Conservation (phyloP, 371 early-diverging fungal genomes). For the Rozella allomycis region DNA sequence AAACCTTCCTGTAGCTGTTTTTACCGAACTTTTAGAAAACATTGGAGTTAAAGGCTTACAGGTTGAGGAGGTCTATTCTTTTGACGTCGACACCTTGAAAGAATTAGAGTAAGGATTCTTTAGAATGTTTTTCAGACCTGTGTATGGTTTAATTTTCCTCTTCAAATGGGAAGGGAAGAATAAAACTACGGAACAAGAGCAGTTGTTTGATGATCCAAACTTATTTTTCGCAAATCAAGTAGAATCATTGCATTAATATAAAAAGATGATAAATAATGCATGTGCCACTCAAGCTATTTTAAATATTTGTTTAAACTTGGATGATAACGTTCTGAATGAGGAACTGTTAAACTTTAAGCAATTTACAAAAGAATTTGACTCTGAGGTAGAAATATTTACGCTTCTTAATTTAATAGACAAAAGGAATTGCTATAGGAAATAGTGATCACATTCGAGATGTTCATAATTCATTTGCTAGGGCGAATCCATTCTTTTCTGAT, state of each 20-base stretch:
- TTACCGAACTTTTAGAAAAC: constrained; percentile 6
- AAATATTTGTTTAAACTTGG: constrained; percentile 52
- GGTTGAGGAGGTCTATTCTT: constrained; percentile 10
- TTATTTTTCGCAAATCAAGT: background rate
- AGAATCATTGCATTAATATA: too few relatives aligned
- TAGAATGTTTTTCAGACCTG: too few relatives aligned
- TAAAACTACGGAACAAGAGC: too few relatives aligned
- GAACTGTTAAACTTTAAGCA: constrained; percentile 48
- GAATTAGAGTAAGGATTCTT: constrained; percentile 5
- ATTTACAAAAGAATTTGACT: constrained; percentile 49
- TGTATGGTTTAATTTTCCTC: too few relatives aligned
- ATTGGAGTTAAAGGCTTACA: constrained; percentile 12
- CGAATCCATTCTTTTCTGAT: constrained; percentile 1
- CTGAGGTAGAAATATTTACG: constrained; percentile 31
- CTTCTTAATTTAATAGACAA: constrained; percentile 6
- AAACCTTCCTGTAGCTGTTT: too few relatives aligned
- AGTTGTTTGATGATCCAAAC: too few relatives aligned
- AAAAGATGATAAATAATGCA: constrained; percentile 65
- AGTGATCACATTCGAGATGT: constrained; percentile 10
- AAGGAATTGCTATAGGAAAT: constrained; percentile 11
- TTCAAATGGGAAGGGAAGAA: too few relatives aligned
- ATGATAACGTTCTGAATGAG: constrained; percentile 41
- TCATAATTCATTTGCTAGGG: constrained; percentile 14
- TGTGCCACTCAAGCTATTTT: constrained; percentile 87
- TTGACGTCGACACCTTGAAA: constrained; percentile 6